phyloP scores from a whole-genome alignment of 2,329 filamentous ascomycete genomes.

The Xylaria hypoxylon region DNA sequence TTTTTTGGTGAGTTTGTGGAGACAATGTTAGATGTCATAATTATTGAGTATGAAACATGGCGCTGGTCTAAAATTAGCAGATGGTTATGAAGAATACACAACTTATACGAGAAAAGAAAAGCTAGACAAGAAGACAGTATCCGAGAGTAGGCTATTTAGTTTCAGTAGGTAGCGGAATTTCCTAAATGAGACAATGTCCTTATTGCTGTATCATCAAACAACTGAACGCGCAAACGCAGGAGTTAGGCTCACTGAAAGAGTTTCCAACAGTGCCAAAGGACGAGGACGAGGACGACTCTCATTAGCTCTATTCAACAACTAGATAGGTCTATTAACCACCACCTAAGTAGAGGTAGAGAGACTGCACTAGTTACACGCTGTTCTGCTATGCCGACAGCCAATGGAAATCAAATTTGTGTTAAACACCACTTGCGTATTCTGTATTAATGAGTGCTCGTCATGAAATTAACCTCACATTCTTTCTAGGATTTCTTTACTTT shows the following conservation, averaged over 20 bases:
- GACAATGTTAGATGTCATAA: not conserved
- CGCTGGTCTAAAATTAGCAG: not conserved
- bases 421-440: too few species aligned
- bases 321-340: too few species aligned
- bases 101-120: conserved; percentile 3
- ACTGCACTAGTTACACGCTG: not conserved
- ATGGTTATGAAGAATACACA: not conserved
- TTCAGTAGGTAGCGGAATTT: not conserved
- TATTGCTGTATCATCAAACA: too few species aligned
- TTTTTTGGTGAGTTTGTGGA: not conserved
- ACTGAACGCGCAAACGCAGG: too few species aligned
- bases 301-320: too few species aligned
- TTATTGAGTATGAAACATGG: not conserved
- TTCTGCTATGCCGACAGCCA: not conserved
- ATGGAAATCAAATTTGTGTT: not conserved
- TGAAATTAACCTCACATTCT: not conserved
- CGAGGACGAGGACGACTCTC: too few species aligned
- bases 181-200: too few species aligned
- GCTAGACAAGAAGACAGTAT: not conserved
- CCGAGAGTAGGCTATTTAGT: not conserved
- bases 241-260: too few species aligned
- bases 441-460: not conserved
- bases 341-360: too few species aligned
- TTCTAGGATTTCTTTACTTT: not conserved
- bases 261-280: not conserved